Evolutionary conservation across 2,329 filamentous ascomycete genomes (phyloP).

Genomic region (Botrytis tulipae): DNA sequence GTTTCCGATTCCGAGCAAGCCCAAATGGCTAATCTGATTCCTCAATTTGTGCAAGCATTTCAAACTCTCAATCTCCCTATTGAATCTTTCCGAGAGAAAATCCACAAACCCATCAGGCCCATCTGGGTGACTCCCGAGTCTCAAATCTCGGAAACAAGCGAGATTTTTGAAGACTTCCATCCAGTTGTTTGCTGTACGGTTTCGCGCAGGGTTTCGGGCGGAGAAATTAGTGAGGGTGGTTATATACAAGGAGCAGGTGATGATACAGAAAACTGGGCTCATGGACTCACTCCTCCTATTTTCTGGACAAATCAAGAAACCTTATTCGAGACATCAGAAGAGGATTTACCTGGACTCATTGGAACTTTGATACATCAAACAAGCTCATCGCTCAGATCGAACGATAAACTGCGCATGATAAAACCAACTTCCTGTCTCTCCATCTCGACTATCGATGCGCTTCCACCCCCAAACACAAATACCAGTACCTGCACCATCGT

Average conservation of each 20-base stretch:
- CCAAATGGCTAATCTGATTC: constrained; percentile 63
- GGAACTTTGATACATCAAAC: constrained; percentile 42
- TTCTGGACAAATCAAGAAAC: constrained; percentile 72
- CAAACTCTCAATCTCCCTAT: constrained; percentile 61
- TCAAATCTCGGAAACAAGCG: constrained; percentile 41
- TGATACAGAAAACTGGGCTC: constrained; percentile 90
- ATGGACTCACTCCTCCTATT: constrained; percentile 70
- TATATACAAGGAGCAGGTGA: constrained; percentile 96
- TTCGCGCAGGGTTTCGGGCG: constrained; percentile 67
- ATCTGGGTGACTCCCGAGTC: constrained; percentile 78
- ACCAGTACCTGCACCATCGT: constrained; percentile 38
- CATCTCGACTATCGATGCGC: constrained; percentile 27
- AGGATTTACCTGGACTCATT: constrained; percentile 57
- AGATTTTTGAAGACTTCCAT: constrained; percentile 58
- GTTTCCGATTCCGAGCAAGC: constrained; percentile 73
- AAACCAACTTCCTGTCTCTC: constrained; percentile 36
- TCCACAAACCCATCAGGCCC: constrained; percentile 72
- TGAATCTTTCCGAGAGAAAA: constrained; percentile 49
- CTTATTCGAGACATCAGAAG: constrained; percentile 64
- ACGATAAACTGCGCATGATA: constrained; percentile 24
- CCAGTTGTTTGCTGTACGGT: constrained; percentile 84
- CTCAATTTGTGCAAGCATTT: constrained; percentile 53
- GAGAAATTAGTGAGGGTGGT: constrained; percentile 66
- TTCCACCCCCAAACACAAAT: constrained; percentile 14
- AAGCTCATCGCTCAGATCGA: background rate